Conservation (phyloP, 805 yeast species). For the Grigorovia yakushimaensis region DNA sequence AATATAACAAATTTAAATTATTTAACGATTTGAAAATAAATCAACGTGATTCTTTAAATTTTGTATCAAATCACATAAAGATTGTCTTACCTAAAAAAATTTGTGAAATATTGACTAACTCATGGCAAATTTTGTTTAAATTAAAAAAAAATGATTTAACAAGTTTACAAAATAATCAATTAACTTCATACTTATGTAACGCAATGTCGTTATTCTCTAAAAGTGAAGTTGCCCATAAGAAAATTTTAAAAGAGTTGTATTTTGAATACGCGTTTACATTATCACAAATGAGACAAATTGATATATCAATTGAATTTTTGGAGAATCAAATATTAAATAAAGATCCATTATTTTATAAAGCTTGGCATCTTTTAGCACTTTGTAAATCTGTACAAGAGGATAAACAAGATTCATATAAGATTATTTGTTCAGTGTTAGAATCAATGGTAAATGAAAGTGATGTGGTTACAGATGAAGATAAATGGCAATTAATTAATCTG, state of each 20-base stretch:
- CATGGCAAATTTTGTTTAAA: slow-evolving; percentile 21
- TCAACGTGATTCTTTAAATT: slow-evolving; percentile 13
- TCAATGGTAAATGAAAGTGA: slow-evolving; percentile 29
- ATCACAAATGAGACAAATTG: slow-evolving; percentile 35
- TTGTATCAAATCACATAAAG: slow-evolving; percentile 12
- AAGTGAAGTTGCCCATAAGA: slow-evolving; percentile 1
- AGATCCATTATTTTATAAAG: slow-evolving; percentile 46
- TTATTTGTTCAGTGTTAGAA: slow-evolving; percentile 43
- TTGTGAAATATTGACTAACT: slow-evolving; percentile 9
- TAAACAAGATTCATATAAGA: slow-evolving; percentile 44
- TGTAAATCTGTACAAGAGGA: slow-evolving; percentile 55
- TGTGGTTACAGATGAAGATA: slow-evolving; percentile 8
- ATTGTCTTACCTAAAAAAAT: slow-evolving; percentile 15
- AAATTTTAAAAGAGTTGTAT: slow-evolving; percentile 6
- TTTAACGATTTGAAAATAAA: slow-evolving; percentile 4
- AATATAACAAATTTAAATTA: slow-evolving; percentile 5
- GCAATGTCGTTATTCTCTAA: slow-evolving; percentile 16
- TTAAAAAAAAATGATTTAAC: slow-evolving; percentile 11
- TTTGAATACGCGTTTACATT: slow-evolving; percentile 42
- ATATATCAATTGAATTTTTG: slow-evolving; percentile 36
- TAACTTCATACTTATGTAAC: slow-evolving; percentile 17
- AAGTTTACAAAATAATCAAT: slow-evolving; percentile 9
- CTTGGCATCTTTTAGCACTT: slow-evolving; percentile 60
- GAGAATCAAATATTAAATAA: slow-evolving; percentile 39
- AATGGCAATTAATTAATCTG: slow-evolving; percentile 50